Percentiles rank a stretch among this genome's conserved stretches.
These are phyloP conservation scores for Penicillium desertorum DNA, from an alignment of 495 filamentous ascomycete species.

Conservation along the genomic window DNA sequence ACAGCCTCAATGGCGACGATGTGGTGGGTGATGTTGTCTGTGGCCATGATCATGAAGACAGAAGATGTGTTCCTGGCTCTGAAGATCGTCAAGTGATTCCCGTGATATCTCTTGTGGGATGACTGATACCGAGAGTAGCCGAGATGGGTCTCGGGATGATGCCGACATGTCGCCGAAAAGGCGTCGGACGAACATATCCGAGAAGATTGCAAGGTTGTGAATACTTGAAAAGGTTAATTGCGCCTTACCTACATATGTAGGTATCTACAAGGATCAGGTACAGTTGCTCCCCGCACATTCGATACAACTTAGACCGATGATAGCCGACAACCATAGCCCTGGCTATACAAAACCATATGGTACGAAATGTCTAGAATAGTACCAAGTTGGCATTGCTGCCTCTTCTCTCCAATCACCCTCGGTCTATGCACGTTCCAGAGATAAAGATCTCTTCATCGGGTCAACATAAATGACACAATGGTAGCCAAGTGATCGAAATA, in stretches of 20 bases:
- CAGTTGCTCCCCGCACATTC: background rate
- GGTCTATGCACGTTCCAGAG: conserved; percentile 63
- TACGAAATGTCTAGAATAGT: background rate
- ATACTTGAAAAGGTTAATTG: too few species aligned
- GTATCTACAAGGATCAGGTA: too few species aligned
- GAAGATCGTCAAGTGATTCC: background rate
- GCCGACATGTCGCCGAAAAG: background rate
- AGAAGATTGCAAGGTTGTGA: background rate
- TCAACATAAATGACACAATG: background rate
- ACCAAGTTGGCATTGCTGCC: background rate
- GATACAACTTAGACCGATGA: background rate
- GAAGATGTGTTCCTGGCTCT: background rate
- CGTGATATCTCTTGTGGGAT: background rate
- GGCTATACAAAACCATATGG: background rate
- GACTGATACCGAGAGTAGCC: conserved; percentile 7
- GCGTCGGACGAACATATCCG: background rate
- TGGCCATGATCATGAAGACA: background rate
- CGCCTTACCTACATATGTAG: too few species aligned
- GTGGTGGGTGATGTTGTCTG: conserved; percentile 21
- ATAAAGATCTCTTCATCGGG: background rate
- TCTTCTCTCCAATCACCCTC: conserved; percentile 42
- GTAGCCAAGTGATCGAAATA: conserved; percentile 15
- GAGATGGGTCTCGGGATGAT: background rate
- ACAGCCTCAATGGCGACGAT: conserved; percentile 50
- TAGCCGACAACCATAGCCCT: background rate